These are phyloP conservation scores for Fusarium falciforme DNA, from an alignment of 2,329 filamentous ascomycete genomes.

Conservation along the genomic window DNA sequence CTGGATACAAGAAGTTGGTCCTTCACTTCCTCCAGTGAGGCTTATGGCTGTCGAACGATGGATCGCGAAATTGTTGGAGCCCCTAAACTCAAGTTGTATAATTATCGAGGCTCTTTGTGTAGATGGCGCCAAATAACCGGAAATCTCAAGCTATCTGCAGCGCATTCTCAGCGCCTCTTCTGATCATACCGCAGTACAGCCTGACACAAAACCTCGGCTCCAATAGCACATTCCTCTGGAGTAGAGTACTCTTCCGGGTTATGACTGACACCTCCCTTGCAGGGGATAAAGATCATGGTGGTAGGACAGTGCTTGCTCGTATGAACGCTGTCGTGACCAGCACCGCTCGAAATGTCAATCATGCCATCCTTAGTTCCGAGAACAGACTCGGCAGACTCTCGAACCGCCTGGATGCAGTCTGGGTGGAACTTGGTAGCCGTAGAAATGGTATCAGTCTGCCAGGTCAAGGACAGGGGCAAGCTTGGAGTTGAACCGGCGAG, in stretches of 20 bases:
- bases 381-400: conserved; percentile 60
- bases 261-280: conserved; percentile 47
- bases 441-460: conserved; percentile 69
- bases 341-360: conserved; percentile 49
- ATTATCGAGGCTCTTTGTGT: neutral
- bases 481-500: conserved; percentile 46
- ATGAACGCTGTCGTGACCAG: conserved; percentile 50
- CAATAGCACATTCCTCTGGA: conserved; percentile 46
- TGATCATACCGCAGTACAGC: conserved; percentile 40
- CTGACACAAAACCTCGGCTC: conserved; percentile 39
- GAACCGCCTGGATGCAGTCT: conserved; percentile 74
- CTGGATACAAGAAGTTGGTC: conserved; percentile 50
- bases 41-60: too few species aligned
- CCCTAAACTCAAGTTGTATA: neutral
- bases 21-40: conserved; percentile 30
- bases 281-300: conserved; percentile 50
- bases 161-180: conserved; percentile 15
- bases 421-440: conserved; percentile 72
- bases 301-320: conserved; percentile 46
- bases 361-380: conserved; percentile 47
- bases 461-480: conserved; percentile 64
- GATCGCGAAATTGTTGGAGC: too few species aligned
- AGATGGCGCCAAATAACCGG: neutral
- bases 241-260: conserved; percentile 43
- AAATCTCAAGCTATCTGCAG: neutral